Percentiles rank a stretch among this genome's conserved stretches.
phyloP scores from a whole-genome alignment of 768 basidiomycete genomes.

The Inosperma sp. region DNA sequence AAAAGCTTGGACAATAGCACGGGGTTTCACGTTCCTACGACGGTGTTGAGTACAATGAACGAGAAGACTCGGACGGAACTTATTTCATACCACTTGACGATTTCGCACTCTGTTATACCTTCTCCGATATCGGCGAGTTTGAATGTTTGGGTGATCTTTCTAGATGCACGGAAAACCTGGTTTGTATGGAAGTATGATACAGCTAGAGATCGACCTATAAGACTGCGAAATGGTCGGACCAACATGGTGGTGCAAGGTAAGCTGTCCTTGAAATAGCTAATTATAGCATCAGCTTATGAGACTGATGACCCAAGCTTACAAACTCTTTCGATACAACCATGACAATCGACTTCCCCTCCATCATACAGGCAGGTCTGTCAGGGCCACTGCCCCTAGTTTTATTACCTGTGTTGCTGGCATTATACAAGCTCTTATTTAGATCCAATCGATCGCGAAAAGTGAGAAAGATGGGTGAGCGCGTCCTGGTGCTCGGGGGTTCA shows the following conservation, averaged over 20 bases:
- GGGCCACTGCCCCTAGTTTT: neutral
- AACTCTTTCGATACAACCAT: neutral
- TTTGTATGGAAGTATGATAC: constrained; percentile 33
- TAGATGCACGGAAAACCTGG: constrained; percentile 25
- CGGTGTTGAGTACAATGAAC: constrained; percentile 1
- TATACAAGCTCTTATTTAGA: constrained; percentile 18
- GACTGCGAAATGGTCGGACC: constrained; percentile 30
- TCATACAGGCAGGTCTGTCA: neutral
- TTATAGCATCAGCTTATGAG: neutral
- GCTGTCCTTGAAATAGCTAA: neutral
- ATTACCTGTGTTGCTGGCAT: constrained; percentile 15
- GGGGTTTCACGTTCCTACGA: constrained; percentile 59
- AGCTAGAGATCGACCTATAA: constrained; percentile 27
- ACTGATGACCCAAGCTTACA: neutral
- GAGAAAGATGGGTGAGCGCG: constrained; percentile 52
- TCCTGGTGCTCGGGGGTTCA: constrained; percentile 78
- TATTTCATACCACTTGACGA: constrained; percentile 71
- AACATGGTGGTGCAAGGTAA: constrained; percentile 26
- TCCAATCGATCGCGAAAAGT: constrained; percentile 34
- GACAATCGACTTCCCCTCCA: neutral
- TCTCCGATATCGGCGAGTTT: constrained; percentile 85
- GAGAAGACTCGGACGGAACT: constrained; percentile 26
- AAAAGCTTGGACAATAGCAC: constrained; percentile 52
- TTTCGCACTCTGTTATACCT: constrained; percentile 87
- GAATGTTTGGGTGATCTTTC: constrained; percentile 51